Percentiles rank a stretch among this genome's conserved stretches.
Conservation (phyloP, 192 early-diverging fungal genomes). For the Coemansia sp. region DNA sequence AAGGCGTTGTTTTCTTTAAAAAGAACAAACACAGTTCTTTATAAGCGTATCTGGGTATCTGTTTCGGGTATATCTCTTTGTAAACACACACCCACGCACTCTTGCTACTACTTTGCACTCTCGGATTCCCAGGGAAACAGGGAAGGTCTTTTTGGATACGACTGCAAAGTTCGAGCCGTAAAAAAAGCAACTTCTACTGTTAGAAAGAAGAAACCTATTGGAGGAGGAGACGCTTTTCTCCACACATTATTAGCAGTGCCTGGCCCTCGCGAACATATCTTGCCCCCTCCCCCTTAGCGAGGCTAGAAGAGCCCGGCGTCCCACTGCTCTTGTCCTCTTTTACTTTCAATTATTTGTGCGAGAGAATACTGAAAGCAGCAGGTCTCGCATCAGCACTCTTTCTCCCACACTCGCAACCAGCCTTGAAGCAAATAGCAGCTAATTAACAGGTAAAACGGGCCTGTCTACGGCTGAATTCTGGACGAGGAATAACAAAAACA, state of each 20-base stretch:
- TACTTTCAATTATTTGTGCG: constrained; percentile 4
- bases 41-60: background rate
- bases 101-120: background rate
- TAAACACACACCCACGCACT: background rate
- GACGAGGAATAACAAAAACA: constrained; percentile 6
- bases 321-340: background rate
- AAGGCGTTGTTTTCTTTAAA: background rate
- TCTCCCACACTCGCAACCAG: constrained; percentile 1
- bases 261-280: background rate
- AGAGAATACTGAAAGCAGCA: background rate
- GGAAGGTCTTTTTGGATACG: background rate
- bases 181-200: background rate
- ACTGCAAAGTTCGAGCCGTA: background rate
- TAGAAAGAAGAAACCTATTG: background rate
- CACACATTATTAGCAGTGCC: background rate
- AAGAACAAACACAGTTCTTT: background rate
- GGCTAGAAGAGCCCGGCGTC: background rate
- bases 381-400: background rate
- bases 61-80: background rate
- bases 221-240: background rate
- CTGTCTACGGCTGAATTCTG: background rate
- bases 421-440: background rate
- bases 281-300: background rate
- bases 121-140: background rate
- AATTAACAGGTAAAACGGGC: background rate